Evolutionary conservation across 139 green algal genomes (phyloP), one percentile per base, ranked within the genome.

Genomic region (Diplosphaera chodatii): DNA sequence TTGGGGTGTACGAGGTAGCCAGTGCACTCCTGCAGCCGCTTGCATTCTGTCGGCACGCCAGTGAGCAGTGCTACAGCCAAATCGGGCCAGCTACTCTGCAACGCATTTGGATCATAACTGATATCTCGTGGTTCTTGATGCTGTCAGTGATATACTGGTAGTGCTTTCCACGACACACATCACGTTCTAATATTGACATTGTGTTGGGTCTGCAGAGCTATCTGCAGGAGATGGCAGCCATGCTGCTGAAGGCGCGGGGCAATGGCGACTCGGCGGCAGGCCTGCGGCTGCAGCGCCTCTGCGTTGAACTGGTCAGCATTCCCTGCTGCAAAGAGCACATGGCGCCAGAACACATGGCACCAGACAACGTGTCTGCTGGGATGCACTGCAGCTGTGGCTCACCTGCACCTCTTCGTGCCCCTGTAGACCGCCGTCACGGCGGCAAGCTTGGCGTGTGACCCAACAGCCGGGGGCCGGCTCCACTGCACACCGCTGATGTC

Each of bases 381-480:
- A n/a, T n/a, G n/a, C n/a, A n/a, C n/a, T n/a, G n/a, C n/a, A n/a
- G n/a, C 16, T 77, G 59, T 64, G 76, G 29, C n/a, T 69, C 74
- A 64, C 73, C 21, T n/a, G 76, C 28, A 68, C 16, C 32, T 68
- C 63, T 31, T n/a, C n/a, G n/a, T 32, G 56, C 23, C 67, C 10
- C 8, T 73, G 23, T 64, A 83, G 34, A 55, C 77, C 32, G 34
- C n/a, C 0, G 25, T 31, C 25, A 33, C 81, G 40, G 55, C 33
- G 30, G 32, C 28, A 2, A 77, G 73, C 18, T 3, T 82, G 40
- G 15, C 62, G 77, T 6, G 74, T n/a, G 69, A 83, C 32, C 29
- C 33, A 0, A n/a, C 81, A 23, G 21, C 18, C 0, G 55, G 69
- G 10, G 40, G 40, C 23, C 37, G 75, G 4, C 55, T 66, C 3